Evolutionary conservation across 148 eudicot species (phyloP).

Genomic region (Talinum fruticosum): DNA sequence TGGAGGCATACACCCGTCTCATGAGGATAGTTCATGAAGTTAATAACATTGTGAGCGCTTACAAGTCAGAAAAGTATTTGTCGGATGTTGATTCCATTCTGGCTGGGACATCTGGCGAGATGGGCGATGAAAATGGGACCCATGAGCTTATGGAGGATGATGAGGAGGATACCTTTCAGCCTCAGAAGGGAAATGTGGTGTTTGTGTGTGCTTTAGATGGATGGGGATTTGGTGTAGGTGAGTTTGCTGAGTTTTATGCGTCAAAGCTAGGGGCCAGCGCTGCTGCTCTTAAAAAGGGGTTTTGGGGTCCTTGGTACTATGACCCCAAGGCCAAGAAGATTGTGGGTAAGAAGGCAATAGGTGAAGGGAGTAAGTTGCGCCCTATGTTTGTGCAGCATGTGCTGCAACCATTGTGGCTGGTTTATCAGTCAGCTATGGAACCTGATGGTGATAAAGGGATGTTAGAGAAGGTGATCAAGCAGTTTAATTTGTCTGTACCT

Average conservation of each 20-base stretch:
- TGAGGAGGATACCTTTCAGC: slow-evolving; percentile 86
- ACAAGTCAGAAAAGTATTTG: slow-evolving; percentile 82
- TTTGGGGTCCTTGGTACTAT: slow-evolving; percentile 90
- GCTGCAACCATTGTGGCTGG: slow-evolving; percentile 84
- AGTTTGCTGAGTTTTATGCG: slow-evolving; percentile 87
- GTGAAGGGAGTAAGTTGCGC: slow-evolving; percentile 50
- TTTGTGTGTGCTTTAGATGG: slow-evolving; percentile 96
- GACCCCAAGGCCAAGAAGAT: slow-evolving; percentile 64
- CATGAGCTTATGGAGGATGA: slow-evolving; percentile 71
- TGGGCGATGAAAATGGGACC: slow-evolving; percentile 48
- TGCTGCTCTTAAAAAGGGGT: slow-evolving; percentile 45
- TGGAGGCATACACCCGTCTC: slow-evolving; percentile 74
- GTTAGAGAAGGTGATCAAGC: slow-evolving; percentile 63
- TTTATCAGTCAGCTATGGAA: slow-evolving; percentile 60
- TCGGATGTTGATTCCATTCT: slow-evolving; percentile 91
- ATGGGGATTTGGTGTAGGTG: slow-evolving; percentile 77
- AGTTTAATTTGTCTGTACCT: slow-evolving; percentile 62
- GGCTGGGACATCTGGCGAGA: slow-evolving; percentile 45
- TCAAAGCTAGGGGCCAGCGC: slow-evolving; percentile 57
- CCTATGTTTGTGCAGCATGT: slow-evolving; percentile 93
- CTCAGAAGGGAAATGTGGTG: slow-evolving; percentile 89
- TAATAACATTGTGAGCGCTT: slow-evolving; percentile 76
- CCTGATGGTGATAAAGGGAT: slow-evolving; percentile 57
- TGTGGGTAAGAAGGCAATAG: slow-evolving; percentile 60
- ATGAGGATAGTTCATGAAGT: slow-evolving; percentile 88